phyloP scores from a whole-genome alignment of 495 filamentous ascomycete species.

The Podospora comata region DNA sequence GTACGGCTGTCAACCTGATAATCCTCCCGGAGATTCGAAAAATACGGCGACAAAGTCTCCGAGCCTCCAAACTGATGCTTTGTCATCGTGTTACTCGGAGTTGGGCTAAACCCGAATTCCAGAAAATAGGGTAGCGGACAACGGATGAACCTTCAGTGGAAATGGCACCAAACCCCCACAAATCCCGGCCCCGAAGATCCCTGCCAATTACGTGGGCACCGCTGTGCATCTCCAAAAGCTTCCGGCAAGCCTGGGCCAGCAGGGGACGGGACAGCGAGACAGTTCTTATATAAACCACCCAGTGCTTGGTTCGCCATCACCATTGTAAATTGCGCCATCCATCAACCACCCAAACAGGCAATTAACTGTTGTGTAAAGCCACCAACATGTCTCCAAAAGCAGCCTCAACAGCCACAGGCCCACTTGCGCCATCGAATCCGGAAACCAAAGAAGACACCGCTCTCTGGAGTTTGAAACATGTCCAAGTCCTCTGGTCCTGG shows the following conservation, averaged over 20 bases:
- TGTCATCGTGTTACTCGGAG: not conserved
- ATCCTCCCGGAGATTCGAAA: not conserved
- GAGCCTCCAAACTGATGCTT: not conserved
- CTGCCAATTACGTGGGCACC: not conserved
- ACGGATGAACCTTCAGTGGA: not conserved
- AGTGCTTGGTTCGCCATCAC: not conserved
- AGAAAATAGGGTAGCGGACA: not conserved
- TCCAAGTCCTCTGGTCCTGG: conserved; percentile 22
- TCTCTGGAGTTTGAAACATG: conserved; percentile 17
- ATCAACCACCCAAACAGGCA: not conserved
- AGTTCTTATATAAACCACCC: not conserved
- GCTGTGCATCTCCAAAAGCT: not conserved
- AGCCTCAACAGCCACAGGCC: not conserved
- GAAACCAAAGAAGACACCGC: conserved; percentile 17
- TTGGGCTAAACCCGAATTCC: not conserved
- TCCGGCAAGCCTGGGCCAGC: not conserved
- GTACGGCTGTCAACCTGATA: not conserved
- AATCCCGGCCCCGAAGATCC: not conserved
- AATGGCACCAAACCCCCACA: not conserved
- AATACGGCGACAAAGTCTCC: not conserved
- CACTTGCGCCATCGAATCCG: conserved; percentile 3
- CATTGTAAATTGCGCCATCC: conserved; percentile 8
- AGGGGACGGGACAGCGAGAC: not conserved
- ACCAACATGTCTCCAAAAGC: not conserved
- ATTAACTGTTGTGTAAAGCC: not conserved